Conservation (phyloP, 805 yeast genomes). For the Saccharomyces jurei region DNA sequence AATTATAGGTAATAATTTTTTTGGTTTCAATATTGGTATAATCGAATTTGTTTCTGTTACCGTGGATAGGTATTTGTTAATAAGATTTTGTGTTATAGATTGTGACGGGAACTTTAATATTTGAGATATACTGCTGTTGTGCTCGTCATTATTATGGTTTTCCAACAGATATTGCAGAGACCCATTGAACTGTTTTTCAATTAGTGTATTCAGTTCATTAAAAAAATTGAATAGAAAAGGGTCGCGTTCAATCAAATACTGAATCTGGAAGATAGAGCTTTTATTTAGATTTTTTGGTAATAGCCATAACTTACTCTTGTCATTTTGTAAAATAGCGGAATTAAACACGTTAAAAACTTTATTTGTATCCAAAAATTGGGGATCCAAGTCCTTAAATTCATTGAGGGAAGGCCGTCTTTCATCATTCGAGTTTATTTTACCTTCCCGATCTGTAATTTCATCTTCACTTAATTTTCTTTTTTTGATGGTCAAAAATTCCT, state of each 20-base stretch:
- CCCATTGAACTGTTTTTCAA: constrained; percentile 8
- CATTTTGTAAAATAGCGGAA: constrained; percentile 1
- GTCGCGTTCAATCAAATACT: constrained; percentile 20
- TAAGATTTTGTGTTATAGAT: constrained; percentile 11
- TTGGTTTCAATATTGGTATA: constrained; percentile 22
- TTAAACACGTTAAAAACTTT: constrained; percentile 17
- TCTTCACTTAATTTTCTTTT: not conserved
- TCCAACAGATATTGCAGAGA: not conserved
- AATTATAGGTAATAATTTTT: constrained; percentile 13
- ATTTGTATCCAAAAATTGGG: constrained; percentile 20
- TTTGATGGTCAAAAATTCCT: not conserved
- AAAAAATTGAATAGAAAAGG: constrained; percentile 17
- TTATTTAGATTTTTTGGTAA: constrained; percentile 12
- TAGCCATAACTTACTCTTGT: constrained; percentile 8
- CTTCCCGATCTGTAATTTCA: not conserved
- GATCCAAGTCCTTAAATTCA: constrained; percentile 25
- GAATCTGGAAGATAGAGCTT: constrained; percentile 18
- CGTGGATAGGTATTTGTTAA: constrained; percentile 14
- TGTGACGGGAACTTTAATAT: constrained; percentile 17
- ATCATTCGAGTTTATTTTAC: not conserved
- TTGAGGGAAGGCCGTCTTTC: constrained; percentile 3
- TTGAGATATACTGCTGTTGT: not conserved
- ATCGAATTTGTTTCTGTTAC: constrained; percentile 16
- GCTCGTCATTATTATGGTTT: not conserved
- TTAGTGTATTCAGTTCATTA: constrained; percentile 7